These are phyloP conservation scores for Penicillium sp. DNA, from an alignment of 2,329 filamentous ascomycete species.

Conservation along the genomic window DNA sequence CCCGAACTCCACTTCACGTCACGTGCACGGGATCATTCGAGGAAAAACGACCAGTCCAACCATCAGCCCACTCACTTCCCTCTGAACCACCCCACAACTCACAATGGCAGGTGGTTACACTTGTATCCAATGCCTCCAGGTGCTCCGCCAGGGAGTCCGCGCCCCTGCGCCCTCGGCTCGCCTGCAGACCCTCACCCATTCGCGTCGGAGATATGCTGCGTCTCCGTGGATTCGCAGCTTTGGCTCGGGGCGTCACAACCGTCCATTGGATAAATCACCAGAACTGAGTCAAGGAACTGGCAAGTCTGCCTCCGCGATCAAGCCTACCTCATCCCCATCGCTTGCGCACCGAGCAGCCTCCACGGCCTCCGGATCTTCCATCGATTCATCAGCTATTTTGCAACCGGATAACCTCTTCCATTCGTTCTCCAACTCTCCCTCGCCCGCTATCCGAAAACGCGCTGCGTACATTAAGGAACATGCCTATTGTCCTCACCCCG, in stretches of 20 bases:
- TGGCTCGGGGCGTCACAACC: slow-evolving; percentile 26
- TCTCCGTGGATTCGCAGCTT: slow-evolving; percentile 29
- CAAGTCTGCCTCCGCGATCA: slow-evolving; percentile 8
- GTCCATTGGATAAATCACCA: slow-evolving; percentile 17
- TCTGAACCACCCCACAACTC: slow-evolving; percentile 11
- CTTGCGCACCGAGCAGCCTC: slow-evolving; percentile 29
- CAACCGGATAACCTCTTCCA: slow-evolving; percentile 86
- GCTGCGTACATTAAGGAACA: slow-evolving; percentile 91
- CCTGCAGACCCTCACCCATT: slow-evolving; percentile 24
- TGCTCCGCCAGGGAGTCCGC: slow-evolving; percentile 32
- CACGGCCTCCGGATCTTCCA: slow-evolving; percentile 21
- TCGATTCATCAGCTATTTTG: slow-evolving; percentile 50
- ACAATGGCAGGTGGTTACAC: slow-evolving; percentile 43
- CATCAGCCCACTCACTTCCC: slow-evolving; percentile 3
- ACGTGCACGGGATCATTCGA: slow-evolving; percentile 14
- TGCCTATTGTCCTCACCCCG: slow-evolving; percentile 88
- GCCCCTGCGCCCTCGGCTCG: slow-evolving; percentile 23
- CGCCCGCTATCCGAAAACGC: slow-evolving; percentile 80
- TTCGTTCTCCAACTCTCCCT: slow-evolving; percentile 83
- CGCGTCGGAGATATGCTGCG: slow-evolving; percentile 26
- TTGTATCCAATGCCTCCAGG: slow-evolving; percentile 42
- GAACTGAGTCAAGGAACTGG: slow-evolving; percentile 11
- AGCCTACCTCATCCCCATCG: slow-evolving; percentile 14
- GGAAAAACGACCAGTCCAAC: slow-evolving; percentile 13
- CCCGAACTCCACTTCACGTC: slow-evolving; percentile 7